Conservation (phyloP, 257 asterid species). For the Forsythia viridissima region DNA sequence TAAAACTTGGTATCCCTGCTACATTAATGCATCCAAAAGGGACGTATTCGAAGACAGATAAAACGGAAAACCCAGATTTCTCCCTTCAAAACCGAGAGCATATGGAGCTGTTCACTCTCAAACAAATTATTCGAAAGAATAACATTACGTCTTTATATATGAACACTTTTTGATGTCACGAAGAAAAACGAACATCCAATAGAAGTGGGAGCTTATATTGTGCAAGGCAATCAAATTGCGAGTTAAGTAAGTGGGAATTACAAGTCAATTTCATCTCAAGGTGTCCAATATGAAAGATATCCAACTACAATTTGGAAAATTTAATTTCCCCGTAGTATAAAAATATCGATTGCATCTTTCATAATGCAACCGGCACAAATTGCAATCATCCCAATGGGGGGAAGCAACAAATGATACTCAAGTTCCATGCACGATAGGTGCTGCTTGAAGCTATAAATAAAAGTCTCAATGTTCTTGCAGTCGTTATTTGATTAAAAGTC, state of each 20-base stretch:
- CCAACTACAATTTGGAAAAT: neutral
- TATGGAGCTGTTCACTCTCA: too few species aligned
- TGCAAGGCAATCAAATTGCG: too few species aligned
- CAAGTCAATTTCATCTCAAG: neutral
- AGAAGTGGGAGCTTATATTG: too few species aligned
- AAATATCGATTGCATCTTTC: slow-evolving; percentile 14
- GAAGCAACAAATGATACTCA: slow-evolving; percentile 18
- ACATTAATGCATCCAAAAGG: too few species aligned
- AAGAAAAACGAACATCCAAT: neutral
- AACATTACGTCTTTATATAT: neutral
- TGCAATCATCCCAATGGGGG: slow-evolving; percentile 17
- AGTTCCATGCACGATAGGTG: neutral
- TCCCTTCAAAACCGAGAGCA: too few species aligned
- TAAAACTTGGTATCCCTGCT: too few species aligned
- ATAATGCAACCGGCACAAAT: slow-evolving; percentile 27
- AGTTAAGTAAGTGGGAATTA: neutral
- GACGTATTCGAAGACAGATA: too few species aligned
- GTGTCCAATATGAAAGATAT: neutral
- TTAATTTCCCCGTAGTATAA: slow-evolving; percentile 2
- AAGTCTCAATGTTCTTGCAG: neutral
- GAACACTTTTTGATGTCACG: neutral
- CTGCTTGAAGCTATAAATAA: neutral
- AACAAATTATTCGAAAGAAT: too few species aligned
- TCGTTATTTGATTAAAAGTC: neutral
- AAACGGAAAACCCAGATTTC: too few species aligned